Percentiles rank a stretch among this genome's conserved stretches.
phyloP scores from a whole-genome alignment of 2,329 filamentous ascomycete genomes.

The Stenocarpella maydis region DNA sequence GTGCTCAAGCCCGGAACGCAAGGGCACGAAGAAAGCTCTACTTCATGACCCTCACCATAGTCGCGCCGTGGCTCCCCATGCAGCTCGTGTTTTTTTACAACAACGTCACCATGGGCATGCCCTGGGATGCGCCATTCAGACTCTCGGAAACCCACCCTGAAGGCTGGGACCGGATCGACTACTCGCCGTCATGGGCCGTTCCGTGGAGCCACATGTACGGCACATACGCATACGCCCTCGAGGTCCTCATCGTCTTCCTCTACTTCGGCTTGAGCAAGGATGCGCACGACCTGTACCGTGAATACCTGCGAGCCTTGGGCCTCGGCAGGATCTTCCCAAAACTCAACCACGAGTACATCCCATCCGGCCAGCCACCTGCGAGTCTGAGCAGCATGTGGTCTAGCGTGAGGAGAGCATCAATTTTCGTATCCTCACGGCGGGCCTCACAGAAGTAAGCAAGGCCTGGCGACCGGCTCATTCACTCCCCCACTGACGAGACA shows the following conservation, averaged over 20 bases:
- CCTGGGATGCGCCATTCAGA: conserved; percentile 48
- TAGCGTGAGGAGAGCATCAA: conserved; percentile 7
- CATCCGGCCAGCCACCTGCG: conserved; percentile 37
- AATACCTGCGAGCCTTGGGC: conserved; percentile 49
- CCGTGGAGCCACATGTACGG: conserved; percentile 53
- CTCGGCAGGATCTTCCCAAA: conserved; percentile 54
- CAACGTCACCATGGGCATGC: conserved; percentile 49
- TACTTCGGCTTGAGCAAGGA: conserved; percentile 67
- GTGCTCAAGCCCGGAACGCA: conserved; percentile 52
- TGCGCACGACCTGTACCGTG: conserved; percentile 58
- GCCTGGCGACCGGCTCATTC: neutral
- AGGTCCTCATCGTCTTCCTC: conserved; percentile 56
- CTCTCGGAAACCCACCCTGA: conserved; percentile 53
- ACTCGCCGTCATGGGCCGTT: conserved; percentile 52
- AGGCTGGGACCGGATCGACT: conserved; percentile 58
- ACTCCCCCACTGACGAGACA: neutral
- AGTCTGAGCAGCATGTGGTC: conserved; percentile 26
- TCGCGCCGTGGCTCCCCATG: conserved; percentile 61
- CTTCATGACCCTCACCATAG: conserved; percentile 61
- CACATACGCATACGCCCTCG: conserved; percentile 58
- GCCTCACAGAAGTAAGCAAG: neutral
- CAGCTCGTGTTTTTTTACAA: conserved; percentile 49
- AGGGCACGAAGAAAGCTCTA: conserved; percentile 62
- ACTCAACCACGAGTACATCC: conserved; percentile 45
- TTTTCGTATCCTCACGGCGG: neutral